Base-by-base conservation (phyloP, 2,329 filamentous ascomycete genomes). In the Aureobasidium melanogenum region DNA sequence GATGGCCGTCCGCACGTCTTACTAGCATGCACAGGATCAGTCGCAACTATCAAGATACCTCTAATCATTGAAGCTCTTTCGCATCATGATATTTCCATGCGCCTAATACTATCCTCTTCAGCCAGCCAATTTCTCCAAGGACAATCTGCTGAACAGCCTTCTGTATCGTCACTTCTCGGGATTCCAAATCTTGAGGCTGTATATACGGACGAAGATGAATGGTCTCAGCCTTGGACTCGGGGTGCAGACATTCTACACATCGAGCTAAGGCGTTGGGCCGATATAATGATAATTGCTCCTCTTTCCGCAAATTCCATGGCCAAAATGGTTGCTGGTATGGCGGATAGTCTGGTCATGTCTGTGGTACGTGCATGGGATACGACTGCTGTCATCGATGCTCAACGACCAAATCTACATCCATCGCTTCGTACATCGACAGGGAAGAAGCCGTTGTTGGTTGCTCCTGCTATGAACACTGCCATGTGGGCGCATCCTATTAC, bases 401-500 rank as follows among this genome's bases (percentile, higher is more conserved):
- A 59, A 39, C 52, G 67, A 44, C 65, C 66, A 15, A 67, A 67
- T 8, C 60, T 70, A 28, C 47, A 48, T 7, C 10, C 30, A 14
- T 62, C 56, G 67, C 66, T 50, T 26, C 52, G 41, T 62, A 48
- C 58, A 36, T 48, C 44, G 44, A 73, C 70, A 6, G 73, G 70
- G 57, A 84, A 80, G 72, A 87, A 87, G 72, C 82, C 79, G 65
- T 90, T 96, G 38, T 69, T 94, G 1, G 88, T 93, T 0, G 88
- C 88, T 2, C 86, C 87, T 1, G 86, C 88, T 32, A 96, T 96
- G 90, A 96, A 97, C 72, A 91, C 85, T 26, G 85, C 87, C 4
- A 96, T 96, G 92, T 96, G 89, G 88, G 79, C 80, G 60, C 91
- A 97, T 71, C 92, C 91, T 1, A 77, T 96, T 48, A 96, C 92